phyloP scores from a whole-genome alignment of 345 rosid genomes.

The Clausena lansium region DNA sequence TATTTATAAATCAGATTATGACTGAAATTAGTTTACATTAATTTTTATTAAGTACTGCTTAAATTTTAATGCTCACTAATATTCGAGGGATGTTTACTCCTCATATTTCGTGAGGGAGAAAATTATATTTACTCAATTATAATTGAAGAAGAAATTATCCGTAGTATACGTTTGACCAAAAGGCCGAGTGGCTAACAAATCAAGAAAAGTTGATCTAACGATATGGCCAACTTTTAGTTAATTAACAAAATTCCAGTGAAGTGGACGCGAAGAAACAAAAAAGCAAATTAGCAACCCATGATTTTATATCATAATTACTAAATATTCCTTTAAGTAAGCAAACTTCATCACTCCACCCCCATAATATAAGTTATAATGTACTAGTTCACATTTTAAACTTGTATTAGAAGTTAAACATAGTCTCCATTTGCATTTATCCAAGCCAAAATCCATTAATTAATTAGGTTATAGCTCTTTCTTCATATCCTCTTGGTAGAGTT shows the following conservation, averaged over 20 bases:
- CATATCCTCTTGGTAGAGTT: background rate
- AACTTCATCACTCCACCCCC: background rate
- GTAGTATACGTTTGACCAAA: too few relatives aligned
- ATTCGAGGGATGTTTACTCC: too few relatives aligned
- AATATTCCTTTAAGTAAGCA: background rate
- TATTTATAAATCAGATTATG: too few relatives aligned
- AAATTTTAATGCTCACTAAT: too few relatives aligned
- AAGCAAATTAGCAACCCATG: background rate
- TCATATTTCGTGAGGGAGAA: too few relatives aligned
- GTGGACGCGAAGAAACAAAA: slow-evolving; percentile 9
- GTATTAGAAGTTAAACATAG: background rate
- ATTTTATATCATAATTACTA: background rate
- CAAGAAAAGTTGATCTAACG: background rate
- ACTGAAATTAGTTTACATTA: too few relatives aligned
- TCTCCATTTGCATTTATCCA: background rate
- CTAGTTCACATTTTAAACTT: background rate
- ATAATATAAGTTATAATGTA: background rate
- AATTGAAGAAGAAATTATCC: too few relatives aligned
- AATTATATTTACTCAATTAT: too few relatives aligned
- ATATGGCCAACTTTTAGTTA: background rate
- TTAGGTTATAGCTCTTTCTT: background rate
- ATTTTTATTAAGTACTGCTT: too few relatives aligned
- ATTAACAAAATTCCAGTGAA: slow-evolving; percentile 4
- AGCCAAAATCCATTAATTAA: background rate
- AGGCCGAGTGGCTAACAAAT: too few relatives aligned